Percentiles rank a stretch among this genome's conserved stretches.
Conservation (phyloP, 148 eudicot species). For the Rhododendron mucronatum region DNA sequence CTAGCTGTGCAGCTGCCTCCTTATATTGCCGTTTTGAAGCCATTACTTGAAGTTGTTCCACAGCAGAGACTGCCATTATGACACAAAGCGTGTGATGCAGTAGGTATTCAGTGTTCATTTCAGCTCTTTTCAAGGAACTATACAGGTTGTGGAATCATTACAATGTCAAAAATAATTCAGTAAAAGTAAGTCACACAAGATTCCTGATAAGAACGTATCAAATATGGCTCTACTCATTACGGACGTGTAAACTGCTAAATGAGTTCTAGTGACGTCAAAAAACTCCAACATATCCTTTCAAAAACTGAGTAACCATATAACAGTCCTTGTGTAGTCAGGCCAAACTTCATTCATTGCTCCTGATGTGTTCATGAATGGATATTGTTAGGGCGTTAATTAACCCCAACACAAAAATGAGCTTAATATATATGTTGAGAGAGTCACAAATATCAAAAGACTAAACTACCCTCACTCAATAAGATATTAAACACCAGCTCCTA, state of each 20-base stretch:
- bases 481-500: not conserved
- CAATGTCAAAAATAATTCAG: not conserved
- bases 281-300: not conserved
- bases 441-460: not conserved
- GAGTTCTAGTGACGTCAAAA: not conserved
- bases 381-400: not conserved
- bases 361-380: not conserved
- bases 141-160: not conserved
- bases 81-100: constrained; percentile 8
- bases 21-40: constrained; percentile 96
- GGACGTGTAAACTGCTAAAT: not conserved
- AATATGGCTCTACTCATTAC: not conserved
- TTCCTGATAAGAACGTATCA: not conserved
- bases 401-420: not conserved
- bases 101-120: constrained; percentile 3
- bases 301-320: not conserved
- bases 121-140: constrained; percentile 1
- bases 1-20: constrained; percentile 98
- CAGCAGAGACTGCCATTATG: constrained; percentile 79
- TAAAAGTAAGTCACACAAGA: not conserved
- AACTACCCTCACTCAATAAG: not conserved
- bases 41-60: constrained; percentile 98
- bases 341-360: not conserved
- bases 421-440: not conserved
- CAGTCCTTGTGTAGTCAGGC: not conserved